These are phyloP conservation scores for Butyriboletus loyo DNA, from an alignment of 768 basidiomycete genomes.

Conservation along the genomic window DNA sequence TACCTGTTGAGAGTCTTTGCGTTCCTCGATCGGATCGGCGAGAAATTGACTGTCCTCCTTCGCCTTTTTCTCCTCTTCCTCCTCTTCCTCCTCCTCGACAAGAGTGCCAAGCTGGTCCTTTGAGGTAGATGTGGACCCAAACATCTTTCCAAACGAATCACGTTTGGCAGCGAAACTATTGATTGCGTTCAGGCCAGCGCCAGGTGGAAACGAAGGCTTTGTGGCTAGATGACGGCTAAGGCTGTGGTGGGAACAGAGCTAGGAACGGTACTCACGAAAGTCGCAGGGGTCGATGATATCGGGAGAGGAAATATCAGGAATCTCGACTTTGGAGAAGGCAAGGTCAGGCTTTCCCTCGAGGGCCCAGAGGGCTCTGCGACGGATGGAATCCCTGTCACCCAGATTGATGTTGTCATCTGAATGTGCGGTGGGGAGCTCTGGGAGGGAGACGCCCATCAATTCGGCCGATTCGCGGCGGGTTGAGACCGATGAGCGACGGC, in stretches of 20 bases:
- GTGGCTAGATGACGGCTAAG: slow-evolving; percentile 40
- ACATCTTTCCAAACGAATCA: slow-evolving; percentile 75
- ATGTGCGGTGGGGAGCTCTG: slow-evolving; percentile 57
- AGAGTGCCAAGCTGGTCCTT: slow-evolving; percentile 80
- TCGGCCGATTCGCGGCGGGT: slow-evolving; percentile 89
- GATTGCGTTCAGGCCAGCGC: slow-evolving; percentile 38
- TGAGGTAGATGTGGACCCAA: slow-evolving; percentile 54
- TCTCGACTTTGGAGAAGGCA: slow-evolving; percentile 74
- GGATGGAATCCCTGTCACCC: slow-evolving; percentile 74
- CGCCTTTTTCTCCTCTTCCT: slow-evolving; percentile 65
- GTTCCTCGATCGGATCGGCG: slow-evolving; percentile 12
- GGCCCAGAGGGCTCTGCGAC: slow-evolving; percentile 79
- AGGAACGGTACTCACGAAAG: slow-evolving; percentile 51
- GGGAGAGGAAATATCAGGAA: slow-evolving; percentile 69
- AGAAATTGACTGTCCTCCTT: slow-evolving; percentile 48
- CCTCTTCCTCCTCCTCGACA: slow-evolving; percentile 86
- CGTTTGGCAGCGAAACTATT: slow-evolving; percentile 58
- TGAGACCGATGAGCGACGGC: slow-evolving; percentile 83
- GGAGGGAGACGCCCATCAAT: slow-evolving; percentile 79
- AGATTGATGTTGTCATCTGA: slow-evolving; percentile 67
- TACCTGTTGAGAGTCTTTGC: slow-evolving; percentile 23
- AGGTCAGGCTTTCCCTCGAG: slow-evolving; percentile 81
- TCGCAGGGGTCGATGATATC: slow-evolving; percentile 60
- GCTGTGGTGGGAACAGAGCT: neutral
- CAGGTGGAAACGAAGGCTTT: slow-evolving; percentile 58